Base-by-base conservation (phyloP, 345 rosid species). In the Pugionium dolabratum region DNA sequence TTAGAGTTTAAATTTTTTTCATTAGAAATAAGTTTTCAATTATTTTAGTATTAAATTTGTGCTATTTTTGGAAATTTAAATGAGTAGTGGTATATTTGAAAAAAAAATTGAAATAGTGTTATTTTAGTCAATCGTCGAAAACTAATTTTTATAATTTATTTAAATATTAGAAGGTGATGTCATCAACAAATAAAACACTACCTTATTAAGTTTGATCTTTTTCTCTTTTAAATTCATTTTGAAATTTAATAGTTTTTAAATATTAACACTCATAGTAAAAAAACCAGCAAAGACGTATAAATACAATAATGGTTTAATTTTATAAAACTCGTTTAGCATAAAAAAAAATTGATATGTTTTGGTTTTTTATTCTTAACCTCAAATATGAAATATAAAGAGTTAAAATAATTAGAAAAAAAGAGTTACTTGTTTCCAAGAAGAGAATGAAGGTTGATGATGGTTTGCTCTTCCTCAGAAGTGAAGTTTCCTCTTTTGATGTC, bases 401-500 rank as follows among this genome's bases (percentile, higher is more conserved):
- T 33, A 48, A 49, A 54, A n/a, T 40, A 32, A 33, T 1, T 18
- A 3, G 9, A 3, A 9, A 5, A 8, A 18, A 18, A 18, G 18
- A 18, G 18, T 59, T 81, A 89, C 96, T 89, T 89, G 59, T 89
- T 86, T 72, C 96, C 96, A 49, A 86, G 84, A 63, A 81, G 80
- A 2, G 84, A 49, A 67, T 89, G 96, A 39, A 84, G 82, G 71
- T 83, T 78, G 78, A 89, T 79, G 72, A 89, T 86, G 37, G 81
- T 64, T 64, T 85, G 79, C 61, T 89, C 90, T 82, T 89, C 96
- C 54, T 89, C 90, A 6, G 79, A 72, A 3, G 88, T 76, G 76
- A 89, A 89, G 49, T 74, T 83, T 34, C 96, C 93, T 67, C 96
- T 79, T 73, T 80, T 84, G 67, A 88, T 88, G 57, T 88, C 92